Percentiles rank a stretch among this genome's conserved stretches.
These are phyloP conservation scores for Venturiaceae sp. DNA, from an alignment of 2,329 filamentous ascomycete genomes.

Conservation along the genomic window DNA sequence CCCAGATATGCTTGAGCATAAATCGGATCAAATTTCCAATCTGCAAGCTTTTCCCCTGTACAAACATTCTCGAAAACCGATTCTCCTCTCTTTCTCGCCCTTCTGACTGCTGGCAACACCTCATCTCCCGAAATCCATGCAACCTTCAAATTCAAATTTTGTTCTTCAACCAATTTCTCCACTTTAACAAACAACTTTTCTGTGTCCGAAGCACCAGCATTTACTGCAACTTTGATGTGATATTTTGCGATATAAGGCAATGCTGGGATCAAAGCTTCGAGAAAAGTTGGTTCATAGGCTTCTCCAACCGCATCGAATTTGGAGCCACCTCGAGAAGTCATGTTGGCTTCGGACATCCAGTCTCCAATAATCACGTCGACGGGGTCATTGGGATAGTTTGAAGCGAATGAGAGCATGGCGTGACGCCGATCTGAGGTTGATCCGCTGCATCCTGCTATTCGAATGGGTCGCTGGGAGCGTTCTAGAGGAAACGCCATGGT, in stretches of 20 bases:
- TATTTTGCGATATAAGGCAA: constrained; percentile 21
- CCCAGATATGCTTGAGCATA: constrained; percentile 32
- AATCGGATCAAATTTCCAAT: constrained; percentile 24
- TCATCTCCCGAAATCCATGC: constrained; percentile 36
- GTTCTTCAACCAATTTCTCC: constrained; percentile 15
- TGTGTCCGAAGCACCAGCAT: constrained; percentile 23
- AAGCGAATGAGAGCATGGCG: constrained; percentile 20
- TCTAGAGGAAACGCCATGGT: background rate
- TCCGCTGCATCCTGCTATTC: constrained; percentile 20
- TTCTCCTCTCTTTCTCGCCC: constrained; percentile 26
- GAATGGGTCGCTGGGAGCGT: constrained; percentile 6
- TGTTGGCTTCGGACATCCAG: constrained; percentile 43
- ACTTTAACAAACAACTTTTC: constrained; percentile 18
- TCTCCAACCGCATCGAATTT: constrained; percentile 20
- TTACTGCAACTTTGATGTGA: constrained; percentile 23
- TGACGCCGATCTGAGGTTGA: constrained; percentile 21
- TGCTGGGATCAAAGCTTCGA: constrained; percentile 37
- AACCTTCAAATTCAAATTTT: constrained; percentile 19
- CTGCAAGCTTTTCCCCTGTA: constrained; percentile 26
- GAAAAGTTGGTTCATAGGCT: constrained; percentile 42
- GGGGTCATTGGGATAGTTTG: constrained; percentile 18
- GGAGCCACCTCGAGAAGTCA: constrained; percentile 28
- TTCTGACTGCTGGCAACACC: constrained; percentile 22
- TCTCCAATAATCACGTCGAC: constrained; percentile 32
- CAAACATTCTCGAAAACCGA: constrained; percentile 24